A percentile compares a stretch with the other conserved stretches of the same genome.
These are phyloP conservation scores for Exophiala aquamarina DNA, from an alignment of 2,329 filamentous ascomycete genomes.

Conservation along the genomic window DNA sequence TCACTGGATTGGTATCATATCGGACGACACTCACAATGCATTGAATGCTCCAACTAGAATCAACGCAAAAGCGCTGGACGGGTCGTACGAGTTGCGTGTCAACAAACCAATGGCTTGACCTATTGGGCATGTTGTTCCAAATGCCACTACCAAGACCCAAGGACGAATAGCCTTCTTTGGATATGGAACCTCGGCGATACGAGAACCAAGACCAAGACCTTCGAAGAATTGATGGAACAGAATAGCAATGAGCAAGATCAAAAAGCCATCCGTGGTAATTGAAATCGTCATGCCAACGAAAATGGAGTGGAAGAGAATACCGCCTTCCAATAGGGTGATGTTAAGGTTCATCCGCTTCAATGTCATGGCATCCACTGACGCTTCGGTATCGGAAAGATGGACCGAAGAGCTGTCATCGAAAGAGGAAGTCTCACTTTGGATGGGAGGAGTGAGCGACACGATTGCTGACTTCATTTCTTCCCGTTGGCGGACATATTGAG, in stretches of 20 bases:
- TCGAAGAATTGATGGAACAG: constrained; percentile 86
- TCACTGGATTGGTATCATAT: too few relatives aligned
- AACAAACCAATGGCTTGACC: constrained; percentile 64
- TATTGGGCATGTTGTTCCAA: constrained; percentile 64
- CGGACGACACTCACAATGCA: constrained; percentile 54
- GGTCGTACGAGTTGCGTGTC: constrained; percentile 60
- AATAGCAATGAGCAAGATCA: constrained; percentile 76
- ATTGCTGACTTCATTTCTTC: constrained; percentile 60
- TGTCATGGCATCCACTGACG: constrained; percentile 9
- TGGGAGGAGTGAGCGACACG: constrained; percentile 22
- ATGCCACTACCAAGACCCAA: constrained; percentile 62
- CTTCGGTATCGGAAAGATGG: constrained; percentile 33
- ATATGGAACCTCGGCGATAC: constrained; percentile 68
- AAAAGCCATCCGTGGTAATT: constrained; percentile 73
- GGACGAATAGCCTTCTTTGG: constrained; percentile 57
- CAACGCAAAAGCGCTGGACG: constrained; percentile 62
- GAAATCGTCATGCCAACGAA: constrained; percentile 85
- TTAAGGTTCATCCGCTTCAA: constrained; percentile 26
- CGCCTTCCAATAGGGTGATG: constrained; percentile 73
- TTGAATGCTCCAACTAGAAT: constrained; percentile 67
- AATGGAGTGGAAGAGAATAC: constrained; percentile 79
- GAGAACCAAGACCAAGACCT: constrained; percentile 78
- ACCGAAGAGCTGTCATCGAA: background rate
- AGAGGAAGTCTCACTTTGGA: background rate
- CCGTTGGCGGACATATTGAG: constrained; percentile 60